Evolutionary conservation across 2,329 filamentous ascomycete species (phyloP).

Genomic region (Exophiala mesophila): DNA sequence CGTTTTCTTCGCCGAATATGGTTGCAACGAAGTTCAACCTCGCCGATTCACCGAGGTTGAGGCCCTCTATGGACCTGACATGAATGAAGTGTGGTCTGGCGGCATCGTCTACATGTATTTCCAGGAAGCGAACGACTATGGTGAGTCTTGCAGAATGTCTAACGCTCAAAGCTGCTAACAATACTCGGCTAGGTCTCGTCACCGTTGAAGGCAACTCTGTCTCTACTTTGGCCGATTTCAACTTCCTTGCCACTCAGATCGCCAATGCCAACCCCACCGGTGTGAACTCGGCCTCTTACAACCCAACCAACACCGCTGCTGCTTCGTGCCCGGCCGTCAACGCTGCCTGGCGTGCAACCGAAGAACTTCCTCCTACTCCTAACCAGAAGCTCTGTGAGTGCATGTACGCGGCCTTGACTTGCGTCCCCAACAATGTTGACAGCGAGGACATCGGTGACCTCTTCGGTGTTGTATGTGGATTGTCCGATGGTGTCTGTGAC

Average conservation of each 20-base stretch:
- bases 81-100: constrained; percentile 85
- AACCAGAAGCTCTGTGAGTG: constrained; percentile 76
- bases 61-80: constrained; percentile 72
- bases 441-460: constrained; percentile 59
- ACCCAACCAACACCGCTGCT: constrained; percentile 63
- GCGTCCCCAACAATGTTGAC: constrained; percentile 58
- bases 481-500: constrained; percentile 32
- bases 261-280: constrained; percentile 59
- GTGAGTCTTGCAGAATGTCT: constrained; percentile 38
- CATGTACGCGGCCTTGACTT: constrained; percentile 71
- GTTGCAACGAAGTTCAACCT: constrained; percentile 71
- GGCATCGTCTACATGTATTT: constrained; percentile 99
- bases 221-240: constrained; percentile 68
- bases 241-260: constrained; percentile 65
- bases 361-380: constrained; percentile 72
- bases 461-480: constrained; percentile 53
- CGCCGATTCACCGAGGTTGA: constrained; percentile 82
- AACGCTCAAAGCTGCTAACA: constrained; percentile 16
- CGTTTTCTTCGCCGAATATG: constrained; percentile 98
- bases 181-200: constrained; percentile 35
- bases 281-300: constrained; percentile 65
- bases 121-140: constrained; percentile 85
- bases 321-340: constrained; percentile 65
- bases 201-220: constrained; percentile 62
- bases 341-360: constrained; percentile 64